Percentiles rank a stretch among this genome's conserved stretches.
Evolutionary conservation across 2,329 filamentous ascomycete genomes (phyloP).

Genomic region (Colletotrichum endophyticum): DNA sequence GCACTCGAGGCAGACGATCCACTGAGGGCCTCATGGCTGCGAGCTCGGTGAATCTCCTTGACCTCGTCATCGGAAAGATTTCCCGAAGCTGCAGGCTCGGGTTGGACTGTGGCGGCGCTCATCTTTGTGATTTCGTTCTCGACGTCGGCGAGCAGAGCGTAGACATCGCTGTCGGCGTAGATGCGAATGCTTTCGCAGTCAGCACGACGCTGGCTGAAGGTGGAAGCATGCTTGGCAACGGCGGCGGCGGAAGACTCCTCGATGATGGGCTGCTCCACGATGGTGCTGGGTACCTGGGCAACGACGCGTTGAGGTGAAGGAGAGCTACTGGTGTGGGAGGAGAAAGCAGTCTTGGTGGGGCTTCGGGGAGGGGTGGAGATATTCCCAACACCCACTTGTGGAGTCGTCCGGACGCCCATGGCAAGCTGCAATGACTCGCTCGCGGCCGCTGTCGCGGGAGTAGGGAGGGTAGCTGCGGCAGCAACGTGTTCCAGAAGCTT

Average conservation of each 20-base stretch:
- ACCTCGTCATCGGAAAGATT: conserved; percentile 38
- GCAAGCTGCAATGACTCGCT: conserved; percentile 47
- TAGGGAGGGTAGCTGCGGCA: conserved; percentile 64
- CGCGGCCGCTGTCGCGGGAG: conserved; percentile 31
- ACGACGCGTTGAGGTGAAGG: conserved; percentile 57
- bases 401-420: conserved; percentile 38
- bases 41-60: conserved; percentile 50
- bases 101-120: conserved; percentile 30
- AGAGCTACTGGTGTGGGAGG: conserved; percentile 41
- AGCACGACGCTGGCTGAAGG: conserved; percentile 35
- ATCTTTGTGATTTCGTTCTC: conserved; percentile 63
- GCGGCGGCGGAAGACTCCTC: conserved; percentile 37
- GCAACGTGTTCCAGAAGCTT: conserved; percentile 84
- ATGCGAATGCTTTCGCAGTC: conserved; percentile 70
- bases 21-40: conserved; percentile 56
- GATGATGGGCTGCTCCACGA: conserved; percentile 57
- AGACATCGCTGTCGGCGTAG: conserved; percentile 72
- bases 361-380: conserved; percentile 64
- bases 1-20: conserved; percentile 31
- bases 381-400: conserved; percentile 37
- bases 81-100: conserved; percentile 40
- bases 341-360: conserved; percentile 52
- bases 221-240: conserved; percentile 26
- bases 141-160: conserved; percentile 69
- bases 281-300: conserved; percentile 61